Evolutionary conservation across 192 early-diverging fungal genomes (phyloP).

Genomic region (Kappamyces sp.): DNA sequence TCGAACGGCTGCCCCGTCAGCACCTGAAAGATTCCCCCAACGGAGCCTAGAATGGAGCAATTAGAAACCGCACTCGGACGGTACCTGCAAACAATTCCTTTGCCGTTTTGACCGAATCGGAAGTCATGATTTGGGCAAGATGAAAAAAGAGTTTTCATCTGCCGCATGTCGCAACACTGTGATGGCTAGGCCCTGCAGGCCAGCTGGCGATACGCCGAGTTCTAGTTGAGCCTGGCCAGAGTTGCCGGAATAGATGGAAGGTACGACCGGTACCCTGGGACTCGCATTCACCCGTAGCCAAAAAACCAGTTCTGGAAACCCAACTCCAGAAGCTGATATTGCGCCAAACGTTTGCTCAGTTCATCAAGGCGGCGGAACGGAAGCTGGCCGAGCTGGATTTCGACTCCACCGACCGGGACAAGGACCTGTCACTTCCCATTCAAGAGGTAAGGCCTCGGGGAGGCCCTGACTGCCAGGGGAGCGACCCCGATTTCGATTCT

Average conservation of each 20-base stretch:
- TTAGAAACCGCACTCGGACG: no score
- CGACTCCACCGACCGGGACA: constrained; percentile 17
- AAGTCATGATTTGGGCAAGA: neutral
- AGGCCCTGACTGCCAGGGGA: constrained; percentile 20
- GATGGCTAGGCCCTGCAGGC: no score
- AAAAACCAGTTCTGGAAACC: constrained; percentile 6
- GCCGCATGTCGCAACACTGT: neutral
- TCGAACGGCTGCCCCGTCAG: constrained; percentile 36
- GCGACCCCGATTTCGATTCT: constrained; percentile 76
- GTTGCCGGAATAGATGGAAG: no score
- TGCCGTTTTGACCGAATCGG: constrained; percentile 24
- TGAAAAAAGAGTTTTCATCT: neutral
- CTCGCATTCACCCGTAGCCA: neutral
- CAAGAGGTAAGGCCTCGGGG: no score
- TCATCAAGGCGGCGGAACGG: constrained; percentile 26
- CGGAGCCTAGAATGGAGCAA: constrained; percentile 4
- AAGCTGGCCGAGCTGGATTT: constrained; percentile 22
- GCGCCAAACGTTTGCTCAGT: constrained; percentile 22
- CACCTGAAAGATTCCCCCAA: constrained; percentile 43
- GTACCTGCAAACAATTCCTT: constrained; percentile 51
- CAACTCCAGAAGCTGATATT: constrained; percentile 15
- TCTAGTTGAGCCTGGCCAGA: no score
- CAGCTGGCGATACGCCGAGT: no score
- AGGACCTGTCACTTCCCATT: constrained; percentile 25
- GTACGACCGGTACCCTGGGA: neutral